Conservation (phyloP, 2,329 filamentous ascomycete genomes). For the Waltergamsia citrina region DNA sequence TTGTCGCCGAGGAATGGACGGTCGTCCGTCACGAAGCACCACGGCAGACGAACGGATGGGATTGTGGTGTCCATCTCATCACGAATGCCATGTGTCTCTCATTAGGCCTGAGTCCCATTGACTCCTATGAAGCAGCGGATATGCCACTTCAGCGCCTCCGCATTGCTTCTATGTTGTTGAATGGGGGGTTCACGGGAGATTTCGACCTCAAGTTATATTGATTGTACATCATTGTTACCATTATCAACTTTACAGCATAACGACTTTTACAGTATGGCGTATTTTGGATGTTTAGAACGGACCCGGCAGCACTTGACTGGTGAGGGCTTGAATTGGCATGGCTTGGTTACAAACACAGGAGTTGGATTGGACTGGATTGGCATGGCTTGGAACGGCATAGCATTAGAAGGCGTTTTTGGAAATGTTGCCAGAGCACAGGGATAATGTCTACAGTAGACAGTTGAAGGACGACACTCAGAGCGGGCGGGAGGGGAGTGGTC, state of each 20-base stretch:
- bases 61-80: constrained; percentile 71
- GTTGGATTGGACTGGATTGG: neutral
- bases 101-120: constrained; percentile 40
- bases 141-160: constrained; percentile 51
- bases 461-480: no score
- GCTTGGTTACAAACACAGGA: neutral
- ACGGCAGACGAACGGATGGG: constrained; percentile 55
- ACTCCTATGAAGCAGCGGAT: constrained; percentile 38
- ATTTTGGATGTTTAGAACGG: neutral
- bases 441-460: no score
- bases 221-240: constrained; percentile 2
- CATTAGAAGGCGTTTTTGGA: constrained; percentile 1
- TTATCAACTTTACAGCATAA: neutral
- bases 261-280: neutral
- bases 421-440: neutral
- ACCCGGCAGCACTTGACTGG: neutral
- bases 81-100: constrained; percentile 60
- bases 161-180: constrained; percentile 57
- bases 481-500: no score
- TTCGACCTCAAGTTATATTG: constrained; percentile 38
- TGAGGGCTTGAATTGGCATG: no score
- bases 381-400: constrained; percentile 1
- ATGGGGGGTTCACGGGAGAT: constrained; percentile 55
- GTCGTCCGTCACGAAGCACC: constrained; percentile 39
- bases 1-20: constrained; percentile 50